A percentile compares a stretch with the other conserved stretches of the same genome.
Conservation (phyloP, 148 eudicot genomes). For the Spergularia bocconei region DNA sequence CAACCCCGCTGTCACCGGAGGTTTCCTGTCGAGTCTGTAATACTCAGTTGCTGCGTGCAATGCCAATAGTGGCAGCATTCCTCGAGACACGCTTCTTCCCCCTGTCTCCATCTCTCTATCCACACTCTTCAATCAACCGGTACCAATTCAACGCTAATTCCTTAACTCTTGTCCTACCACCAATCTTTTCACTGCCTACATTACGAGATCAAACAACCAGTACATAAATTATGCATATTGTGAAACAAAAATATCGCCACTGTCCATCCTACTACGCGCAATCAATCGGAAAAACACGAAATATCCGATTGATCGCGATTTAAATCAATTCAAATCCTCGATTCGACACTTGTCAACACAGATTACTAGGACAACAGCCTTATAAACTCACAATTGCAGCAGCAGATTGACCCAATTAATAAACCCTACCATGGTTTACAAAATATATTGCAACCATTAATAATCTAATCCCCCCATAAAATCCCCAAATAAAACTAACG, state of each 20-base stretch:
- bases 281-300: too few relatives aligned
- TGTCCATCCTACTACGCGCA: neutral
- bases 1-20: slow-evolving; percentile 49
- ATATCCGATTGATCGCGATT: too few relatives aligned
- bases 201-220: neutral
- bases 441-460: too few relatives aligned
- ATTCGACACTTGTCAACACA: too few relatives aligned
- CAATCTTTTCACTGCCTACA: slow-evolving; percentile 5
- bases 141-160: neutral
- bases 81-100: slow-evolving; percentile 37
- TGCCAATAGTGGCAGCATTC: slow-evolving; percentile 44
- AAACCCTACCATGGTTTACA: too few relatives aligned
- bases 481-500: too few relatives aligned
- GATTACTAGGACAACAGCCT: too few relatives aligned
- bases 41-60: slow-evolving; percentile 40
- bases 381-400: too few relatives aligned
- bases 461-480: too few relatives aligned
- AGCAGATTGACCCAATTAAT: too few relatives aligned
- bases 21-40: slow-evolving; percentile 43
- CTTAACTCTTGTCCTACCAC: neutral
- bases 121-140: neutral
- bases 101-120: slow-evolving; percentile 31
- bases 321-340: too few relatives aligned
- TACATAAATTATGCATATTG: neutral
- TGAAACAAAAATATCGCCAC: neutral